phyloP scores from a whole-genome alignment of 257 asterid species.

The Solanum clarkiae region DNA sequence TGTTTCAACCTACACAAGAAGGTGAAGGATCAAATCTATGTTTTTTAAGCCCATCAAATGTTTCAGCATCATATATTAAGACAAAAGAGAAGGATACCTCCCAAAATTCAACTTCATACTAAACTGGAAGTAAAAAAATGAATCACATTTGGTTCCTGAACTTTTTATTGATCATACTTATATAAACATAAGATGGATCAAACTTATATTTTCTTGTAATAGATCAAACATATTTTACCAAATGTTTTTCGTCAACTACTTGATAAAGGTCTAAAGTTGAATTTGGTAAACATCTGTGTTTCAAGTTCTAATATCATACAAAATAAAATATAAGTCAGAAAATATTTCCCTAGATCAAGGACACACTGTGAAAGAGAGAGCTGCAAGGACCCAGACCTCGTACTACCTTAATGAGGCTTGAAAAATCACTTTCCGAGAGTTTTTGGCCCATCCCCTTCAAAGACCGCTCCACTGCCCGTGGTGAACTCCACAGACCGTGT shows the following conservation, averaged over 20 bases:
- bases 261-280: neutral
- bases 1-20: conserved; percentile 59
- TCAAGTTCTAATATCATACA: neutral
- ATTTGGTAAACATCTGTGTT: neutral
- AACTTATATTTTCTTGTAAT: neutral
- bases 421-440: too few relatives aligned
- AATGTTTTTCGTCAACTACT: neutral
- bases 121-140: neutral
- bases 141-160: neutral
- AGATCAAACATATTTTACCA: neutral
- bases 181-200: neutral
- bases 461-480: too few relatives aligned
- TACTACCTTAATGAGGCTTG: too few relatives aligned
- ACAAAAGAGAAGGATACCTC: neutral
- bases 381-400: too few relatives aligned
- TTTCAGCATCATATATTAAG: neutral
- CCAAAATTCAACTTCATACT: neutral
- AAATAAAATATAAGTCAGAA: neutral
- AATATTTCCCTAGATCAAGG: neutral
- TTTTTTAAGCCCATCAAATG: neutral
- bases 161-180: neutral
- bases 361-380: neutral
- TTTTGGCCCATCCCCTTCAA: too few relatives aligned
- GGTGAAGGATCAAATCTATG: neutral
- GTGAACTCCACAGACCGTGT: too few relatives aligned